Conservation (phyloP, 1,284 basidiomycete genomes). For the Ganoderma sinense region DNA sequence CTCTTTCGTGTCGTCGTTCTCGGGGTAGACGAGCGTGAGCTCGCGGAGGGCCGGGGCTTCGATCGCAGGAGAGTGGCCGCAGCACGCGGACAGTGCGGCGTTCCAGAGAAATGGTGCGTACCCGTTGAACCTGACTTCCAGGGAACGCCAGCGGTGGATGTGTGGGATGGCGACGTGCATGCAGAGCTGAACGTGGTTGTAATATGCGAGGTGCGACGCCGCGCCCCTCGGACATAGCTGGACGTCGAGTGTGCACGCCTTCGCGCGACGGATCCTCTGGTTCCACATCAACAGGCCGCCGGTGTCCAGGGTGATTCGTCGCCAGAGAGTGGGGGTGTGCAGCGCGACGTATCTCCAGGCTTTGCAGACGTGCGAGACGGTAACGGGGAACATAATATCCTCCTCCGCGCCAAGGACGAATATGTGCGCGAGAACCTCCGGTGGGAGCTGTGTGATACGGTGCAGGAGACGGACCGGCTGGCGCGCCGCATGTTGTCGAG, state of each 20-base stretch:
- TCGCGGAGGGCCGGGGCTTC: constrained; percentile 58
- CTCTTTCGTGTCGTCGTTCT: constrained; percentile 72
- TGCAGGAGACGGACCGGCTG: constrained; percentile 39
- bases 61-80: constrained; percentile 44
- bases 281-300: constrained; percentile 62
- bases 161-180: constrained; percentile 63
- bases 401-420: constrained; percentile 66
- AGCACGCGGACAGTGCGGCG: constrained; percentile 60
- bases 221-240: constrained; percentile 42
- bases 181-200: constrained; percentile 59
- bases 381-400: constrained; percentile 61
- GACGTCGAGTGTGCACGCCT: constrained; percentile 65
- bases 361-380: constrained; percentile 69
- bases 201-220: constrained; percentile 37
- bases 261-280: constrained; percentile 63
- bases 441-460: constrained; percentile 61
- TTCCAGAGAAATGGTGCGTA: constrained; percentile 72
- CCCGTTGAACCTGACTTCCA: constrained; percentile 61
- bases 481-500: constrained; percentile 19
- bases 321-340: constrained; percentile 66
- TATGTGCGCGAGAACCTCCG: constrained; percentile 66
- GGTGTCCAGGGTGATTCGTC: constrained; percentile 54
- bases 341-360: constrained; percentile 66
- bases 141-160: constrained; percentile 63
- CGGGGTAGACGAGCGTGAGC: constrained; percentile 63